Evolutionary conservation across 345 rosid species (phyloP), one percentile per base, ranked within the genome.

Genomic region (Acer saccharum): DNA sequence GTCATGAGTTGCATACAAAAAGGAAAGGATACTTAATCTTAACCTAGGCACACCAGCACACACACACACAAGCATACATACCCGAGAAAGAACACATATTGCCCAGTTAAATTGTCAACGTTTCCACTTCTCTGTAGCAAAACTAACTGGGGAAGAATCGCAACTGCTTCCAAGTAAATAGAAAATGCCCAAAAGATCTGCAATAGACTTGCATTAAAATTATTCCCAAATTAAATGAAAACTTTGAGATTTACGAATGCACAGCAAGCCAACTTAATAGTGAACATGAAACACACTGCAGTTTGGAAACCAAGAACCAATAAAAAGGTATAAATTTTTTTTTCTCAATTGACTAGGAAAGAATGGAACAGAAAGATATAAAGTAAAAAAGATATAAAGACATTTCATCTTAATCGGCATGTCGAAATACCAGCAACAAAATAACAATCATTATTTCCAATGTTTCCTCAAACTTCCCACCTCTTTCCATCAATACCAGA

Each of bases 11-110:
- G n/a, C 58, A 16, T 54, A 16, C 58, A 54, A 16, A 52, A 16
- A 16, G 12, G 58, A 54, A 54, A 0, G 2, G 58, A 54, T 16
- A 54, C 58, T 20, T 60, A 60, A 60, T 20, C n/a, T 27, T 60
- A 60, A 60, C 2, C 12, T 7, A 60, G 6, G 64, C 64, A 8
- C 23, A 60, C 64, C 25, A 8, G 9, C 0, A 20, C 13, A 16
- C 27, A 25, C 27, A 60, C 64, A 60, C 27, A 21, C 64, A 60
- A 20, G 25, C 55, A 79, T 13, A 82, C 94, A 72, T 89, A 95
- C 98, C 98, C 98, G 63, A 95, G 95, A 78, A 95, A 88, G 88
- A 93, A 81, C 74, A 95, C 95, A 85, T 95, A 95, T 88, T 95
- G 98, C 70, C 98, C 98, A 0, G 98, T 90, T 83, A 93, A 83